A percentile compares a stretch with the other conserved stretches of the same genome.
phyloP scores from a whole-genome alignment of 176 grass and related monocot genomes.

The Poa pratensis region DNA sequence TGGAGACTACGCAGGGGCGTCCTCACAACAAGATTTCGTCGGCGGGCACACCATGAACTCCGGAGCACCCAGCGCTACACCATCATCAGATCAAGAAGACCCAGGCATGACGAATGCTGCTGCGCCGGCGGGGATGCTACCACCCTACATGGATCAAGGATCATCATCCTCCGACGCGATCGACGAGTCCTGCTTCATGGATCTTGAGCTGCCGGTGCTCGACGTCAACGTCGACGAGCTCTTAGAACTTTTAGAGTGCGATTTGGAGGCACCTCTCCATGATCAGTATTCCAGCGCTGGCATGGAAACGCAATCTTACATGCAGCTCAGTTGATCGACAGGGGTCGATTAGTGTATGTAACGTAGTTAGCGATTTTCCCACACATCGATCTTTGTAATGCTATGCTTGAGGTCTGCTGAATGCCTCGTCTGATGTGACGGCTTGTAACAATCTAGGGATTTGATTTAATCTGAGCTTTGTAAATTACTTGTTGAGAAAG shows the following conservation, averaged over 20 bases:
- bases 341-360: neutral
- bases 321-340: too few relatives aligned
- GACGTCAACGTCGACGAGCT: neutral
- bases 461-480: neutral
- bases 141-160: neutral
- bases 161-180: neutral
- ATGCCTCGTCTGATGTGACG: neutral
- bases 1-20: neutral
- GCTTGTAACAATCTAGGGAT: too few relatives aligned
- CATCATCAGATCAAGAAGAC: neutral
- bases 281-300: neutral
- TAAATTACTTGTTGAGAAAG: too few relatives aligned
- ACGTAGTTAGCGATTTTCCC: neutral
- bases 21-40: neutral
- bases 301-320: too few relatives aligned
- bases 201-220: neutral
- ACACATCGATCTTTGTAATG: neutral
- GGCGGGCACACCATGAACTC: neutral
- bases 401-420: neutral
- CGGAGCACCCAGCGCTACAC: neutral
- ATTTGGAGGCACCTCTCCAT: too few relatives aligned
- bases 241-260: neutral
- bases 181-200: neutral
- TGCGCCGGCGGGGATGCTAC: neutral
- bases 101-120: neutral